Conservation (phyloP, 2,329 filamentous ascomycete species). For the Tolypocladium capitatum region DNA sequence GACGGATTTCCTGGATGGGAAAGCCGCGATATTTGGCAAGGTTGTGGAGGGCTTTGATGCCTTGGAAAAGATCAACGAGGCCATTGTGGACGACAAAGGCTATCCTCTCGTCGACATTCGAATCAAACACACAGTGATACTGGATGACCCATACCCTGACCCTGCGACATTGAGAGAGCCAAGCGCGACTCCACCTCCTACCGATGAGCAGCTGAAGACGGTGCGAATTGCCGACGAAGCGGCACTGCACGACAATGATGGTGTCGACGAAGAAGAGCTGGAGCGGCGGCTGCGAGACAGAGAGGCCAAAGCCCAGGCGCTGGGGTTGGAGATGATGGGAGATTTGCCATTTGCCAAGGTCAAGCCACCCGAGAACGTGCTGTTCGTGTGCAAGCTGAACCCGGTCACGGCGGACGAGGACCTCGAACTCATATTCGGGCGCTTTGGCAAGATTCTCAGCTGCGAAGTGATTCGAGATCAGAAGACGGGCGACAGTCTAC, state of each 20-base stretch:
- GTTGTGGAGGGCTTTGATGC: conserved; percentile 94
- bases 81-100: conserved; percentile 76
- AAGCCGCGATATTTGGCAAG: conserved; percentile 88
- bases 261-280: conserved; percentile 59
- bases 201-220: conserved; percentile 75
- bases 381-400: conserved; percentile 98
- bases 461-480: conserved; percentile 94
- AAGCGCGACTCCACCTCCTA: conserved; percentile 65
- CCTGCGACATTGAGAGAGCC: conserved; percentile 65
- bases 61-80: conserved; percentile 81
- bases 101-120: conserved; percentile 88
- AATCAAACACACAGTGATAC: conserved; percentile 79
- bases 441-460: conserved; percentile 87
- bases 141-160: conserved; percentile 87
- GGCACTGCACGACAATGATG: conserved; percentile 59
- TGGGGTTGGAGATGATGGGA: conserved; percentile 95
- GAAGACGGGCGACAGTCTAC: conserved; percentile 84
- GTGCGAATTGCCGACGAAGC: conserved; percentile 87
- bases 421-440: conserved; percentile 88
- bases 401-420: conserved; percentile 93
- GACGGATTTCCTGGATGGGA: conserved; percentile 81
- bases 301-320: conserved; percentile 82
- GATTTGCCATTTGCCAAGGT: conserved; percentile 96
- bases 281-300: conserved; percentile 74
- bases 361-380: conserved; percentile 88